Conservation (phyloP, 768 basidiomycete species). For the Lentinula detonsa region DNA sequence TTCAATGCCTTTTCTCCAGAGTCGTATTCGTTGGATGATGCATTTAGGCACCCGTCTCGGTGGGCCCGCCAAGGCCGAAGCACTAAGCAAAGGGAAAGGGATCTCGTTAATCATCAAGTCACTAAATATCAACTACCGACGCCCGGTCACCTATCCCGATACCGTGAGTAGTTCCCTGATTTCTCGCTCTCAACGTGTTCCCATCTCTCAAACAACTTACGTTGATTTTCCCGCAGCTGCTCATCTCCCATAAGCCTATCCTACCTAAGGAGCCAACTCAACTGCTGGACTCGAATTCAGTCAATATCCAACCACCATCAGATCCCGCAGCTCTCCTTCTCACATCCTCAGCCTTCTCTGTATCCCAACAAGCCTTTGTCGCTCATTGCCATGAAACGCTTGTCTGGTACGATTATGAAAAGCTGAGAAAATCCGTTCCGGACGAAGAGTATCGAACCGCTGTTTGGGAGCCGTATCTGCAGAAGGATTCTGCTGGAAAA, state of each 20-base stretch:
- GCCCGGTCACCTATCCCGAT: slow-evolving; percentile 73
- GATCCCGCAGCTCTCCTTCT: slow-evolving; percentile 38
- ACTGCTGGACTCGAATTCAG: not conserved
- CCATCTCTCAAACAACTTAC: not conserved
- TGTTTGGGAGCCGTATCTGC: slow-evolving; percentile 10
- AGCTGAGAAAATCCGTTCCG: slow-evolving; percentile 56
- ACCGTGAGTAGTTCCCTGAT: slow-evolving; percentile 39
- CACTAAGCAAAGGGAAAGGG: slow-evolving; percentile 58
- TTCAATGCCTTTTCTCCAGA: slow-evolving; percentile 27
- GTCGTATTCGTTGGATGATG: slow-evolving; percentile 64
- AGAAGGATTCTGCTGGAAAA: not conserved
- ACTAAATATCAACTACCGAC: slow-evolving; percentile 57
- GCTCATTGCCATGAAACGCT: slow-evolving; percentile 57
- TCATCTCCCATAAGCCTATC: slow-evolving; percentile 57
- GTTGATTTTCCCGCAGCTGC: slow-evolving; percentile 31
- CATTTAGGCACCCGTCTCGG: slow-evolving; percentile 54
- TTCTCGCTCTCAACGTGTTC: not conserved
- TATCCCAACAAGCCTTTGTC: slow-evolving; percentile 55
- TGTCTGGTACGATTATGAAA: slow-evolving; percentile 79
- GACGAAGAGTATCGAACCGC: slow-evolving; percentile 39
- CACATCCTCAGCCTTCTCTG: slow-evolving; percentile 55
- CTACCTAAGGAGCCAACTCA: slow-evolving; percentile 16
- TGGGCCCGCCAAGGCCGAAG: slow-evolving; percentile 45
- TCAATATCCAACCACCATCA: not conserved
- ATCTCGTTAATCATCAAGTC: slow-evolving; percentile 73